Percentiles rank a stretch among this genome's conserved stretches.
Conservation (phyloP, 164 flowering plant genomes). For the Berberis thunbergii region DNA sequence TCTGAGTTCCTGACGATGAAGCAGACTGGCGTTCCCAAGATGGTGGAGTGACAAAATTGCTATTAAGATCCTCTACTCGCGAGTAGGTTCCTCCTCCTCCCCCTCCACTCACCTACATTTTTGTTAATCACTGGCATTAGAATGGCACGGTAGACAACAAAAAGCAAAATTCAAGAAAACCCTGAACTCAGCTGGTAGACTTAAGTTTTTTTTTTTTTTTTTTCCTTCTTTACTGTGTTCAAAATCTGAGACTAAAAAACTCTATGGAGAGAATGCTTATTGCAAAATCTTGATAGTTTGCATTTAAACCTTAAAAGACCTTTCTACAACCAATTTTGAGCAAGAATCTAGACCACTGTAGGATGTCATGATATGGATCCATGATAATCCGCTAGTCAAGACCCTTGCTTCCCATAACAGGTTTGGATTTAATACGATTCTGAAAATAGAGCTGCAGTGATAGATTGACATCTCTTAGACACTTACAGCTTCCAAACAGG, state of each 20-base stretch:
- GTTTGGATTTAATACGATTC: background rate
- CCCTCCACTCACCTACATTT: constrained; percentile 32
- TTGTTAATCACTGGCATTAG: background rate
- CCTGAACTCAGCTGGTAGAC: too few relatives aligned
- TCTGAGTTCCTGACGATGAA: constrained; percentile 32
- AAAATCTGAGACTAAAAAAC: too few relatives aligned
- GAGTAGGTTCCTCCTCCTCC: constrained; percentile 40
- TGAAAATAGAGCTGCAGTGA: background rate
- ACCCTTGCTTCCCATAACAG: background rate
- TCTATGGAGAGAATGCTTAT: too few relatives aligned
- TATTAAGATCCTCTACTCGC: constrained; percentile 37
- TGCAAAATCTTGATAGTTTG: too few relatives aligned
- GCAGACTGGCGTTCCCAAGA: constrained; percentile 64
- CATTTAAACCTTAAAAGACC: too few relatives aligned
- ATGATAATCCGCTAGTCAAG: background rate
- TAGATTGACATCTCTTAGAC: background rate
- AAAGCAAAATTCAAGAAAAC: too few relatives aligned
- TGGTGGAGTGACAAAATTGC: constrained; percentile 35
- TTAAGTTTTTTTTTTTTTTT: too few relatives aligned
- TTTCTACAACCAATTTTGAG: too few relatives aligned
- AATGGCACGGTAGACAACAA: background rate
- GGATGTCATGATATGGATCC: background rate
- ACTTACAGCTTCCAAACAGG: constrained; percentile 90
- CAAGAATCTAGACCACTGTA: too few relatives aligned
- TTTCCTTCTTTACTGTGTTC: too few relatives aligned